Base-by-base conservation (phyloP, 2,329 filamentous ascomycete genomes). In the Ophiocordyceps camponoti-saundersi region DNA sequence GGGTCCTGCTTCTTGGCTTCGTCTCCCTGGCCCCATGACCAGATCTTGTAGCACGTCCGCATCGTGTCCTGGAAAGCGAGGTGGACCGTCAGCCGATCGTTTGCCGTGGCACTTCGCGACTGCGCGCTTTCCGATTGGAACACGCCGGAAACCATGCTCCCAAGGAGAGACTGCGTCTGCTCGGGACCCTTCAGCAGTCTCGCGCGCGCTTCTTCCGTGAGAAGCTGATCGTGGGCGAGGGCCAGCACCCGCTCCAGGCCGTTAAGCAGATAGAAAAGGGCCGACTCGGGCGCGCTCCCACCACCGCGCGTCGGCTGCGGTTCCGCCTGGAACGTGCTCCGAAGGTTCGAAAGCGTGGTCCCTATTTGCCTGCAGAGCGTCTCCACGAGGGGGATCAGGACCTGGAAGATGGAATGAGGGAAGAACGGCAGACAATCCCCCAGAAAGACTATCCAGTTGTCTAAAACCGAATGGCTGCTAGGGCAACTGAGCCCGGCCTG, bases 41-140 rank as follows among this genome's bases (percentile, higher is more conserved):
- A 98, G 46, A 98, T 95, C 13, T 73, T 79, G 59, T 94, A 93
- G 62, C 89, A 95, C 45, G 94, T 85, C 22, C 87, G 79, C 49
- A 96, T 86, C 1, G 89, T 87, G 60, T 98, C 93, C 61, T 96
- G 90, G 59, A 98, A 95, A 12, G 89, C 93, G n/a, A 98, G 71
- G 42, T 95, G 72, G 20, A 98, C 90, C 0, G 92, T 96, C 21
- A 98, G 71, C 43, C 90, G 79, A 55, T 92, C 90, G 57, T 96
- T 98, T 10, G 89, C 88, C n/a, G 85, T 88, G 8, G 82, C 79
- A 49, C 81, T 87, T 44, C 88, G 80, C n/a, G 79, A 74, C 50
- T 89, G 84, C 2, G 75, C 79, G 1, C 77, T 71, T 49, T 95
- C 88, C 1, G 83, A 77, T 36, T 86, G 75, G 59, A 95, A 95